Evolutionary conservation across 768 basidiomycete species (phyloP).

Genomic region (Imleria badia): DNA sequence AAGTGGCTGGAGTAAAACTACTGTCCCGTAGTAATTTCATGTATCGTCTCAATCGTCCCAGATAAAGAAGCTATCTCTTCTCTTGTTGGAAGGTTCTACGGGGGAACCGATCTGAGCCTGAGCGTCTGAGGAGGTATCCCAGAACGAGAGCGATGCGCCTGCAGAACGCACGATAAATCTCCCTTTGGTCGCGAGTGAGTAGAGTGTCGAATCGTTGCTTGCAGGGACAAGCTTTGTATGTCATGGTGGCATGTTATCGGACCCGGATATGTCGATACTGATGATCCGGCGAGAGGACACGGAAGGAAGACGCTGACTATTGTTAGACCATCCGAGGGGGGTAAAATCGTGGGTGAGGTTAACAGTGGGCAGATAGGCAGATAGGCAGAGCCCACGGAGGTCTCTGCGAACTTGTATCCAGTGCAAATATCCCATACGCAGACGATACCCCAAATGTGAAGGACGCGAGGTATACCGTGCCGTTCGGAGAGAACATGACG

Average conservation of each 20-base stretch:
- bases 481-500: slow-evolving; percentile 7
- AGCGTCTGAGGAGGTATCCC: too few species aligned
- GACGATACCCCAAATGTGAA: not conserved
- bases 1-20: too few species aligned
- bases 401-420: not conserved
- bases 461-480: not conserved
- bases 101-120: too few species aligned
- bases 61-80: too few species aligned
- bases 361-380: too few species aligned
- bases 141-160: too few species aligned
- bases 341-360: not conserved
- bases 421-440: slow-evolving; percentile 5
- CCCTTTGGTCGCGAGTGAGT: not conserved
- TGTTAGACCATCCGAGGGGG: not conserved
- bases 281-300: not conserved
- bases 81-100: too few species aligned
- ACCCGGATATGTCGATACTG: not conserved
- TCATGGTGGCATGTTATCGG: not conserved
- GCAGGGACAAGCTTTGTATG: not conserved
- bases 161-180: too few species aligned
- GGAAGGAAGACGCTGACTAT: not conserved
- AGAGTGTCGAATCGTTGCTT: not conserved
- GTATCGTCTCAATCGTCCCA: too few species aligned
- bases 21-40: too few species aligned
- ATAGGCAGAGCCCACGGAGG: too few species aligned